Percentiles rank a stretch among this genome's conserved stretches.
These are phyloP conservation scores for Huntiella omanensis DNA, from an alignment of 2,329 filamentous ascomycete species.

Conservation along the genomic window DNA sequence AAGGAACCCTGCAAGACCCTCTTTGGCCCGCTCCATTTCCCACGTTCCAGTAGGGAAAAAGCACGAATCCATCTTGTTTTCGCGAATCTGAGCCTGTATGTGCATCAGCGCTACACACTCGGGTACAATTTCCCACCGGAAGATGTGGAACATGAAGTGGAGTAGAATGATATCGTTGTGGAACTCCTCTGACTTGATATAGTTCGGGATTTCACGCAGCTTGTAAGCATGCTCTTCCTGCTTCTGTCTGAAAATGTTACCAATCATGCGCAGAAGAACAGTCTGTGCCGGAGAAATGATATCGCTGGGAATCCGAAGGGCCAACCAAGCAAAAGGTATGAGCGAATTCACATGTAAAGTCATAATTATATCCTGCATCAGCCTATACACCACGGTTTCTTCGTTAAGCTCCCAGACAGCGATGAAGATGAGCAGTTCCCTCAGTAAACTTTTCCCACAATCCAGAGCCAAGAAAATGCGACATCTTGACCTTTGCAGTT, in stretches of 20 bases:
- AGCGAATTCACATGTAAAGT: constrained; percentile 77
- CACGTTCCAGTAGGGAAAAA: constrained; percentile 90
- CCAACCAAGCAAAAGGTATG: constrained; percentile 81
- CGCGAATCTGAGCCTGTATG: constrained; percentile 74
- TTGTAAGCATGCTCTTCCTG: constrained; percentile 4
- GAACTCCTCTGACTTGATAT: constrained; percentile 9
- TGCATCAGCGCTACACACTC: constrained; percentile 91
- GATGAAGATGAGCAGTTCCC: constrained; percentile 88
- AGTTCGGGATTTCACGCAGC: constrained; percentile 5
- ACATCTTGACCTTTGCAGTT: constrained; percentile 77
- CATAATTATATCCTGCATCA: constrained; percentile 90
- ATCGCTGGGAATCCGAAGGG: constrained; percentile 80
- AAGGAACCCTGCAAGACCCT: constrained; percentile 83
- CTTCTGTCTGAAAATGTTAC: constrained; percentile 10
- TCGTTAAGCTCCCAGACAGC: constrained; percentile 93
- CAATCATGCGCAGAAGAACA: constrained; percentile 69
- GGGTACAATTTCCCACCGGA: constrained; percentile 79
- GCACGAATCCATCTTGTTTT: constrained; percentile 52
- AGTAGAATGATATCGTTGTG: constrained; percentile 23
- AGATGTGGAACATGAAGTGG: constrained; percentile 83
- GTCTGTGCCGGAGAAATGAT: constrained; percentile 92
- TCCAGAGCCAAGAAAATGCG: constrained; percentile 79
- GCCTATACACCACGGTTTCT: constrained; percentile 85
- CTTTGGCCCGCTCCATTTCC: constrained; percentile 95
- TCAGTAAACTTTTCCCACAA: constrained; percentile 71